Conservation (phyloP, 2,329 filamentous ascomycete genomes). For the Pestalotiopsis sp. region DNA sequence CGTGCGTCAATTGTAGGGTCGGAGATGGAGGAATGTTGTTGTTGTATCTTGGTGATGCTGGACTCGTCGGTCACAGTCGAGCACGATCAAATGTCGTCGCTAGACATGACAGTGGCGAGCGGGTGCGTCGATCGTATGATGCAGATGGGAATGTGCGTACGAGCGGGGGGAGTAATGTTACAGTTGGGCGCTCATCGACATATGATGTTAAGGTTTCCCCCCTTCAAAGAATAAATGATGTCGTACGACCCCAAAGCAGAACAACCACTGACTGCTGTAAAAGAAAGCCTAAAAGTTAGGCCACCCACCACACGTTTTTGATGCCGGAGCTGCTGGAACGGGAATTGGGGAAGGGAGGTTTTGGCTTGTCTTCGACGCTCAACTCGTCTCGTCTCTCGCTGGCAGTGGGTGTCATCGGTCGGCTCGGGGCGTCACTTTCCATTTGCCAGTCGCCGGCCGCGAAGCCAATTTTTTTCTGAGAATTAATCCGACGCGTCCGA, state of each 20-base stretch:
- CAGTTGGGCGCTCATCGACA: not conserved
- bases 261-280: not conserved
- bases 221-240: slow-evolving; percentile 5
- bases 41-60: not conserved
- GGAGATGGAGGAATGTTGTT: not conserved
- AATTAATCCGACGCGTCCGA: slow-evolving; percentile 14
- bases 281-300: not conserved
- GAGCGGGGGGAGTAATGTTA: not conserved
- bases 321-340: not conserved
- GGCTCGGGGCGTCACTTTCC: not conserved
- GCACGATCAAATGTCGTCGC: not conserved
- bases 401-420: not conserved
- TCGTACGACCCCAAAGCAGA: slow-evolving; percentile 3
- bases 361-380: not conserved
- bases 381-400: not conserved
- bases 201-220: not conserved
- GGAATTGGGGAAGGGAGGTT: not conserved
- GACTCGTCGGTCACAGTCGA: slow-evolving; percentile 9
- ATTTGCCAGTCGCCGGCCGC: slow-evolving; percentile 3
- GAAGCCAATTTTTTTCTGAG: slow-evolving; percentile 11
- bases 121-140: slow-evolving; percentile 2
- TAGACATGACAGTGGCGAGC: not conserved
- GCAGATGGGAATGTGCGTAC: slow-evolving; percentile 1
- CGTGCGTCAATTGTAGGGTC: not conserved
- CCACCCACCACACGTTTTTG: not conserved